Percentiles rank a stretch among this genome's conserved stretches.
Conservation (phyloP, 1,284 basidiomycete species). For the Cerioporus squamosus region DNA sequence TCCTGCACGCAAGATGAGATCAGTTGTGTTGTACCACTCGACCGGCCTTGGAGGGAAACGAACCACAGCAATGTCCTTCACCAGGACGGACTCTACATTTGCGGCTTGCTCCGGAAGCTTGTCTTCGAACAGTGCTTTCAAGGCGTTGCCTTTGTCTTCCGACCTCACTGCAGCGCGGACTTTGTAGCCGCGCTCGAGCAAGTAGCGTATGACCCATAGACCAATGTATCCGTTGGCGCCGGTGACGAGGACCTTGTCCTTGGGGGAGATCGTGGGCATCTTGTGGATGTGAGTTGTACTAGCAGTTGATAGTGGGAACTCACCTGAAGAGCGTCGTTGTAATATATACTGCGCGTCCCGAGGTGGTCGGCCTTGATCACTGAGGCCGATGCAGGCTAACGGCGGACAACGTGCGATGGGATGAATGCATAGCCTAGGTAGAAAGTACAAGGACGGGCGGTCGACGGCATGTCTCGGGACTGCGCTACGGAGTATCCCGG, state of each 20-base stretch:
- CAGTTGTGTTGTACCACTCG: too few relatives aligned
- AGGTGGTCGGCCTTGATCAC: too few relatives aligned
- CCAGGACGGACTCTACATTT: slow-evolving; percentile 50
- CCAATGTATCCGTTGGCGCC: slow-evolving; percentile 41
- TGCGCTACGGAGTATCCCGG: too few relatives aligned
- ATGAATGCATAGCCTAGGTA: too few relatives aligned
- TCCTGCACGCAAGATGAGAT: slow-evolving; percentile 1
- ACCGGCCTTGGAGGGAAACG: slow-evolving; percentile 5
- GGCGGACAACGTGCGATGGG: too few relatives aligned
- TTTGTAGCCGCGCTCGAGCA: slow-evolving; percentile 46
- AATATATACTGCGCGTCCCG: too few relatives aligned
- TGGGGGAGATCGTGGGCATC: slow-evolving; percentile 32
- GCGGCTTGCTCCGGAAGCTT: slow-evolving; percentile 35
- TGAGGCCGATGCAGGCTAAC: too few relatives aligned
- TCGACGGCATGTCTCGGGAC: too few relatives aligned
- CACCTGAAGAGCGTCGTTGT: too few relatives aligned
- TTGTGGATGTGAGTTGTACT: too few relatives aligned
- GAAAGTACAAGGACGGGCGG: too few relatives aligned
- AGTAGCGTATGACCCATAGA: slow-evolving; percentile 39
- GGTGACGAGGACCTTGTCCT: slow-evolving; percentile 38
- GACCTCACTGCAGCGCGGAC: slow-evolving; percentile 63
- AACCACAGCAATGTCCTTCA: slow-evolving; percentile 58
- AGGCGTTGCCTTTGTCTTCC: slow-evolving; percentile 49
- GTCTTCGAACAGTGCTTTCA: slow-evolving; percentile 44
- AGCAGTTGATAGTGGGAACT: too few relatives aligned